A percentile compares a stretch with the other conserved stretches of the same genome.
Evolutionary conservation across 2,329 filamentous ascomycete species (phyloP).

Genomic region (Clonostachys rhizophaga): DNA sequence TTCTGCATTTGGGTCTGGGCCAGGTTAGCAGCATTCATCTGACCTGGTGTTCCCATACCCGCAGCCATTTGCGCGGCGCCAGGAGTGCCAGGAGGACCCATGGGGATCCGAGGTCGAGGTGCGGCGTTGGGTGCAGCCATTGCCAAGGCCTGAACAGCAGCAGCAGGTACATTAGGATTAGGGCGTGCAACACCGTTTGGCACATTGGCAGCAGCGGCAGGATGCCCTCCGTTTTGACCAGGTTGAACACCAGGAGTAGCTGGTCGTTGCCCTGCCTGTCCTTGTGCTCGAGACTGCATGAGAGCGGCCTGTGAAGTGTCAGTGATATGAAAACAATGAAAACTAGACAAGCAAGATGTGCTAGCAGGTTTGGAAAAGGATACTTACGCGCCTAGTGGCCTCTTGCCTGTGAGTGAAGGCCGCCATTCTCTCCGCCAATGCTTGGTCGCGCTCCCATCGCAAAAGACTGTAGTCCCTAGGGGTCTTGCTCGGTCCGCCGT

Average conservation of each 20-base stretch:
- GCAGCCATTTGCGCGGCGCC: slow-evolving; percentile 6
- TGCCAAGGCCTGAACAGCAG: slow-evolving; percentile 21
- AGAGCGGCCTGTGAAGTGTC: slow-evolving; percentile 26
- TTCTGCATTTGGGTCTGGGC: slow-evolving; percentile 64
- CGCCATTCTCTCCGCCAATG: slow-evolving; percentile 54
- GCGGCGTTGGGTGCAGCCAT: slow-evolving; percentile 8
- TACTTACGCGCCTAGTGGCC: slow-evolving; percentile 48
- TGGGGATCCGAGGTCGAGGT: slow-evolving; percentile 48
- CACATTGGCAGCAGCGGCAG: neutral
- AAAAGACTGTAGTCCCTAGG: slow-evolving; percentile 88
- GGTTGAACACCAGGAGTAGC: slow-evolving; percentile 29
- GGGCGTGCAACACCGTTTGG: neutral
- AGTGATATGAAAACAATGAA: neutral
- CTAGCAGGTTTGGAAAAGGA: neutral
- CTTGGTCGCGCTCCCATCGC: slow-evolving; percentile 80
- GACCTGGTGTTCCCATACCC: slow-evolving; percentile 34
- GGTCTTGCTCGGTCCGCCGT: slow-evolving; percentile 59
- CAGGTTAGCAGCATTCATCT: slow-evolving; percentile 51
- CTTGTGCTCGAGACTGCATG: slow-evolving; percentile 40
- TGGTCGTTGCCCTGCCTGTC: slow-evolving; percentile 38
- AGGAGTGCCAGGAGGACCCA: slow-evolving; percentile 31
- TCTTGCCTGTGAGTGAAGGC: slow-evolving; percentile 56
- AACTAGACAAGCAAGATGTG: neutral
- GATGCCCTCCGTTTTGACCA: slow-evolving; percentile 10
- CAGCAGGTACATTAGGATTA: slow-evolving; percentile 28